Conservation (phyloP, 768 basidiomycete genomes). For the Pulveroboletus sp. region DNA sequence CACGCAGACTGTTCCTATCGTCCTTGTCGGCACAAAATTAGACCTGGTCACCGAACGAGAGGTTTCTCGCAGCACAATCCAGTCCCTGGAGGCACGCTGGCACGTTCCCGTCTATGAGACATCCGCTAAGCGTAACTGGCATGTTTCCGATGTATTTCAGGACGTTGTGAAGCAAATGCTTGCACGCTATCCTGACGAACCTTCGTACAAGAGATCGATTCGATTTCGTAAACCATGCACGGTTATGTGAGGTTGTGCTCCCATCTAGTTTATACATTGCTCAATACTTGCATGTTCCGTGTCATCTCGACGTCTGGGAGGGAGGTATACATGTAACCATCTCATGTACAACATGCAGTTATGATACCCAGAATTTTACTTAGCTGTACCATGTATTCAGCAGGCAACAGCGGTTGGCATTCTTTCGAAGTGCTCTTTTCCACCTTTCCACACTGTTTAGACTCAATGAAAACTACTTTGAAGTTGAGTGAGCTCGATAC, state of each 20-base stretch:
- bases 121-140: constrained; percentile 83
- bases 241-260: constrained; percentile 32
- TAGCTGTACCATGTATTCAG: too few relatives aligned
- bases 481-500: too few relatives aligned
- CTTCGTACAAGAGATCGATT: constrained; percentile 27
- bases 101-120: constrained; percentile 79
- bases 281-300: constrained; percentile 1
- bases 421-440: too few relatives aligned
- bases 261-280: constrained; percentile 4
- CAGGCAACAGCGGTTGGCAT: too few relatives aligned
- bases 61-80: constrained; percentile 60
- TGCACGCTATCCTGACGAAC: constrained; percentile 50
- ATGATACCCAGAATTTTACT: constrained; percentile 2
- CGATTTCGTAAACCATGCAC: constrained; percentile 30
- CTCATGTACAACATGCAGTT: constrained; percentile 7
- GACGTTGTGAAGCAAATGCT: constrained; percentile 75
- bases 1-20: constrained; percentile 63
- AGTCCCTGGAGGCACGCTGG: constrained; percentile 62
- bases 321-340: constrained; percentile 6
- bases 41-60: constrained; percentile 80
- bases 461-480: too few relatives aligned
- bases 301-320: neutral
- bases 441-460: too few relatives aligned
- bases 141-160: constrained; percentile 73
- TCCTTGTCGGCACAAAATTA: constrained; percentile 82